These are phyloP conservation scores for Calonectria pseudoreteaudii DNA, from an alignment of 2,329 filamentous ascomycete species.

Conservation along the genomic window DNA sequence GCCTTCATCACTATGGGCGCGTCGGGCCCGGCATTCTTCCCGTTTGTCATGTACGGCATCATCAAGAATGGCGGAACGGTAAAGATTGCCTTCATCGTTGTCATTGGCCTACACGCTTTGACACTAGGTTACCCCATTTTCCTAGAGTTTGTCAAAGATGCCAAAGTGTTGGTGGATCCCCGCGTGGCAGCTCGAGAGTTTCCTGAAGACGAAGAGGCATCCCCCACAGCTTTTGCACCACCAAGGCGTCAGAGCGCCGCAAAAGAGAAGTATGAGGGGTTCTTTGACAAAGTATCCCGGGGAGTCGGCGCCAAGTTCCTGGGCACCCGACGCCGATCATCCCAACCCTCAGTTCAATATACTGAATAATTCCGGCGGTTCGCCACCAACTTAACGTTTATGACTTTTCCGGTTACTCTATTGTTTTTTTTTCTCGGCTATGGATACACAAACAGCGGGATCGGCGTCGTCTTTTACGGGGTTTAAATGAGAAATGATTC, in stretches of 20 bases:
- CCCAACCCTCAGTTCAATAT: constrained; percentile 47
- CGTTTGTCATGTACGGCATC: constrained; percentile 79
- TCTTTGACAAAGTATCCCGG: constrained; percentile 42
- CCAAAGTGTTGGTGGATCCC: constrained; percentile 57
- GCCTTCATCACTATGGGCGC: constrained; percentile 83
- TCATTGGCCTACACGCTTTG: constrained; percentile 63
- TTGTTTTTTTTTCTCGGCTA: constrained; percentile 14
- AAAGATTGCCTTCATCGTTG: constrained; percentile 73
- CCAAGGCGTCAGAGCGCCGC: constrained; percentile 28
- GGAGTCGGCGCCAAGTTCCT: constrained; percentile 41
- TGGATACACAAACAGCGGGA: constrained; percentile 29
- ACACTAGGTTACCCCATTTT: constrained; percentile 63
- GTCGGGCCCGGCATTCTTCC: constrained; percentile 79
- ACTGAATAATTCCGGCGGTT: constrained; percentile 36
- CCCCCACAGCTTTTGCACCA: constrained; percentile 26
- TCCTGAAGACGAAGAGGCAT: constrained; percentile 36
- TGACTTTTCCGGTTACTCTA: constrained; percentile 25
- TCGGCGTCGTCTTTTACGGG: constrained; percentile 33
- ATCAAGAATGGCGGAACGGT: constrained; percentile 70
- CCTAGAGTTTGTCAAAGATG: constrained; percentile 60
- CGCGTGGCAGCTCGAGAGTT: constrained; percentile 38
- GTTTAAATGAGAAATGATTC: constrained; percentile 31
- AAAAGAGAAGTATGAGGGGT: constrained; percentile 33
- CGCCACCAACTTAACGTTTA: constrained; percentile 33
- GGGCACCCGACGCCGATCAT: constrained; percentile 45